These are phyloP conservation scores for Buxus sempervirens DNA, from an alignment of 164 flowering plant species.

Conservation along the genomic window DNA sequence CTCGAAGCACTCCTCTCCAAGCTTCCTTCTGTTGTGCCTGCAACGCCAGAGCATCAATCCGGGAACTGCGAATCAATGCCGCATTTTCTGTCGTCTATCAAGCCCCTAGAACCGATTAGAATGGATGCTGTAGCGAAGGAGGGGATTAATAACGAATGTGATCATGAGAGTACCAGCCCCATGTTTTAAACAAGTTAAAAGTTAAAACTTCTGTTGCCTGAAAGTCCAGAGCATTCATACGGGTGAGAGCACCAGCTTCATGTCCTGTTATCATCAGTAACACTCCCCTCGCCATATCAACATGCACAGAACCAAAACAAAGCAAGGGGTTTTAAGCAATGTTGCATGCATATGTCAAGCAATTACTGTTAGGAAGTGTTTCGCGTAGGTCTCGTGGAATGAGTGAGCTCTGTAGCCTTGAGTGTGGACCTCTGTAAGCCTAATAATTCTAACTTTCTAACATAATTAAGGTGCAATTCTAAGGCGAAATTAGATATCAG, in stretches of 20 bases:
- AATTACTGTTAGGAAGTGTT: no score
- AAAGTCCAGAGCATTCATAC: no score
- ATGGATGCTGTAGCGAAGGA: slow-evolving; percentile 51
- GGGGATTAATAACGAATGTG: slow-evolving; percentile 40
- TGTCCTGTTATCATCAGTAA: slow-evolving; percentile 21
- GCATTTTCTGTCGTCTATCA: slow-evolving; percentile 21
- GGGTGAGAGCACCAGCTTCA: slow-evolving; percentile 38
- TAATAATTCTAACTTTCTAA: no score
- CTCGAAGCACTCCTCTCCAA: slow-evolving; percentile 92
- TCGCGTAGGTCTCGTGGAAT: no score
- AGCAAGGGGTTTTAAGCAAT: neutral
- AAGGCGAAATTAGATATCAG: no score
- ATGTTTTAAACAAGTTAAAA: no score
- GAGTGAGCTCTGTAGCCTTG: no score
- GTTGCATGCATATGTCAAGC: no score
- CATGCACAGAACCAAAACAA: neutral
- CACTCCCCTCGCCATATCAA: slow-evolving; percentile 18
- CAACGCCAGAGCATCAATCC: slow-evolving; percentile 25
- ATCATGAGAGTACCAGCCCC: slow-evolving; percentile 41
- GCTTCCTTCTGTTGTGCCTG: slow-evolving; percentile 83
- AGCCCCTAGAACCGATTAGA: no score
- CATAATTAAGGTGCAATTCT: no score
- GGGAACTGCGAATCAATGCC: slow-evolving; percentile 26
- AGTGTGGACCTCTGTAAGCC: no score
- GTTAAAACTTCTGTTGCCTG: no score